These are phyloP conservation scores for Quercus lobata DNA, from an alignment of 331 rosid genomes.

Conservation along the genomic window DNA sequence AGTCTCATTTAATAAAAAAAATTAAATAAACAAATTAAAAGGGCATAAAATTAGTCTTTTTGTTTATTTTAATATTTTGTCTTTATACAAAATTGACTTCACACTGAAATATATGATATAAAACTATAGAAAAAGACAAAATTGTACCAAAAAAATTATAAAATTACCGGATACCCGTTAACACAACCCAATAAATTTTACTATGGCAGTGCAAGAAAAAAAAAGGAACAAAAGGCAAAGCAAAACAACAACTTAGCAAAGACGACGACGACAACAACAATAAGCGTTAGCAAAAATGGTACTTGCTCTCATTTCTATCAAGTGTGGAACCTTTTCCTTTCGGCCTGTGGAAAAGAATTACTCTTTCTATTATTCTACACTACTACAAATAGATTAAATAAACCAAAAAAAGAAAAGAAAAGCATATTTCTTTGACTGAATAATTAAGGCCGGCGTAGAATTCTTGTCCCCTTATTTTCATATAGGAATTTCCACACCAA, in stretches of 20 bases:
- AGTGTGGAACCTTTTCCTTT: neutral
- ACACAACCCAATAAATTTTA: no score
- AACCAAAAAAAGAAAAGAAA: neutral
- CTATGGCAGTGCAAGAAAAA: neutral
- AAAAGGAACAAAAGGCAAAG: neutral
- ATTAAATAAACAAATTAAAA: no score
- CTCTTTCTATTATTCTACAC: neutral
- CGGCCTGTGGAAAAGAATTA: neutral
- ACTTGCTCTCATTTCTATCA: neutral
- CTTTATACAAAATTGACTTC: no score
- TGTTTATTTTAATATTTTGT: no score
- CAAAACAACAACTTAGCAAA: neutral
- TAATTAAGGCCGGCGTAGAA: neutral
- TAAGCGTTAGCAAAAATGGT: neutral
- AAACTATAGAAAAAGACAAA: no score
- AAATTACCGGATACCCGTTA: no score
- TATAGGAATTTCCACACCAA: slow-evolving; percentile 2
- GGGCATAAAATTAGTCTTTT: no score
- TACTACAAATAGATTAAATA: neutral
- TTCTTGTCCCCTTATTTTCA: neutral
- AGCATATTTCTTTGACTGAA: neutral
- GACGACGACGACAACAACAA: neutral
- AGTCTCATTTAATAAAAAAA: no score
- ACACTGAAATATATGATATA: no score
- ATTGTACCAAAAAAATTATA: no score